These are phyloP conservation scores for Stephania japonica DNA, from an alignment of 164 flowering plant genomes.

Conservation along the genomic window DNA sequence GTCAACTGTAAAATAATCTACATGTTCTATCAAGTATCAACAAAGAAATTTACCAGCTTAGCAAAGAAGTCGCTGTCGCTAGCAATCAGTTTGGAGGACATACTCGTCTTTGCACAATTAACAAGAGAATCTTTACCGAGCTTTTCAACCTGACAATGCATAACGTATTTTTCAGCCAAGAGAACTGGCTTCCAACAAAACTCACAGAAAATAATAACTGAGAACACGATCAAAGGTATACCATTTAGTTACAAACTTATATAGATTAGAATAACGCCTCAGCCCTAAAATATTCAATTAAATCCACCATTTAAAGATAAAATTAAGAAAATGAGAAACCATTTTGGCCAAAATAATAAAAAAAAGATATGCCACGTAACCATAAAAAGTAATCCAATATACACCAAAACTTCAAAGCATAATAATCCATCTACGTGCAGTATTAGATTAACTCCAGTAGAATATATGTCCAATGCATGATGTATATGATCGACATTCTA, in stretches of 20 bases:
- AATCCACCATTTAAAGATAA: neutral
- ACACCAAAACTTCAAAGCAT: neutral
- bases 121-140: slow-evolving; percentile 84
- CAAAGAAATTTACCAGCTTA: slow-evolving; percentile 50
- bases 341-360: neutral
- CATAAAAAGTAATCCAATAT: neutral
- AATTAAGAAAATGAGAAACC: neutral
- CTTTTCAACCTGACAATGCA: slow-evolving; percentile 74
- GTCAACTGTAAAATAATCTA: neutral
- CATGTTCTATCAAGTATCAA: neutral
- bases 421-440: neutral
- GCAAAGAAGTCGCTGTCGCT: slow-evolving; percentile 91
- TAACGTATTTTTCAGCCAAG: neutral
- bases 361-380: neutral
- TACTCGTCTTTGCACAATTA: slow-evolving; percentile 99
- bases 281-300: neutral
- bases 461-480: neutral
- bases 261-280: neutral
- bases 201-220: neutral
- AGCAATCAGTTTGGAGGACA: slow-evolving; percentile 92
- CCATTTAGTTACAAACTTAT: neutral
- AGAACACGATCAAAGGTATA: neutral
- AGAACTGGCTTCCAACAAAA: neutral
- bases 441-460: neutral
- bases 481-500: neutral